Evolutionary conservation across 1,139 yeast species (phyloP).

Genomic region (Blastobotrys raffinosifermentans): DNA sequence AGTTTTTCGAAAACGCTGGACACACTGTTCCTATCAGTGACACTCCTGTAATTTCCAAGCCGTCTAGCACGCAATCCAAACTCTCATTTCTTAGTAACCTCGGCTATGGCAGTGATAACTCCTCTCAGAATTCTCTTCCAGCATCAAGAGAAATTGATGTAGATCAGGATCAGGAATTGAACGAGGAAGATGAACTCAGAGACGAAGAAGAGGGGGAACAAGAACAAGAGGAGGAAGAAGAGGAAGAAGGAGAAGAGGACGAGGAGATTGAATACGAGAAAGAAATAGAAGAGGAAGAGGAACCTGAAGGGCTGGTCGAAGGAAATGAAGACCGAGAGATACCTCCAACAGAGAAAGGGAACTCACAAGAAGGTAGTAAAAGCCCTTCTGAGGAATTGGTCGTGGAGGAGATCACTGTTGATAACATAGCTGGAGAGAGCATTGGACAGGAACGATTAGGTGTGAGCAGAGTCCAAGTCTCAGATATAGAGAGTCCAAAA

Average conservation of each 20-base stretch:
- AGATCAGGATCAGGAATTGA: slow-evolving; percentile 1
- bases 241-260: slow-evolving; percentile 1
- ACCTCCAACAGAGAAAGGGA: too few species aligned
- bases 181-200: not conserved
- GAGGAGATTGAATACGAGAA: slow-evolving; percentile 6
- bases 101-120: slow-evolving; percentile 1
- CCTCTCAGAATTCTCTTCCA: not conserved
- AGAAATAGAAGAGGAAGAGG: slow-evolving; percentile 5
- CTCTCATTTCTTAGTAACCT: slow-evolving; percentile 4
- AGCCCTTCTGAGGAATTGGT: too few species aligned
- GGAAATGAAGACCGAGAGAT: not conserved
- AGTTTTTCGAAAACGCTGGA: slow-evolving; percentile 22
- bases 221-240: slow-evolving; percentile 4
- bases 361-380: too few species aligned
- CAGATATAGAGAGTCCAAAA: too few species aligned
- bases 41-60: not conserved
- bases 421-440: too few species aligned
- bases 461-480: too few species aligned
- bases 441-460: too few species aligned
- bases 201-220: slow-evolving; percentile 1
- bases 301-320: not conserved
- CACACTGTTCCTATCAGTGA: slow-evolving; percentile 28
- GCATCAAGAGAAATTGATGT: slow-evolving; percentile 1
- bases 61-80: not conserved
- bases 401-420: too few species aligned